Percentiles rank a stretch among this genome's conserved stretches.
Evolutionary conservation across 1,284 basidiomycete species (phyloP).

Genomic region (Fomes fomentarius): DNA sequence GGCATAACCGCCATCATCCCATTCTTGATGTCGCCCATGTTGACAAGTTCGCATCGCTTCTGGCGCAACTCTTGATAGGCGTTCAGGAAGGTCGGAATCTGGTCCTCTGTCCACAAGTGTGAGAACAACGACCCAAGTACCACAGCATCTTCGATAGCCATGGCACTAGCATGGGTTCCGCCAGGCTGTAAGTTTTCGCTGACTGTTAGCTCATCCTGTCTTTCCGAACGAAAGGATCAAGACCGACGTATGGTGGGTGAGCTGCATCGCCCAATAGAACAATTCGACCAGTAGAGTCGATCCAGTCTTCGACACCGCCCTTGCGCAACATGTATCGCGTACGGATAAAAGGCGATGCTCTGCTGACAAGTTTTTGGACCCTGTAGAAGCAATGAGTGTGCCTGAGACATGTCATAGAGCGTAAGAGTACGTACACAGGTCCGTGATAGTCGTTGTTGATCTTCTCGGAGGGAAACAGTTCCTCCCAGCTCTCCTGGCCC

Average conservation of each 20-base stretch:
- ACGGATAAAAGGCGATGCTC: slow-evolving; percentile 39
- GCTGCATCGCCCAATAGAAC: slow-evolving; percentile 53
- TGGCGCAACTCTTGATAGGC: slow-evolving; percentile 50
- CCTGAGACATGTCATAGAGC: too few species aligned
- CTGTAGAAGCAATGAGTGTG: slow-evolving; percentile 31
- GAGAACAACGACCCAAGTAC: slow-evolving; percentile 51
- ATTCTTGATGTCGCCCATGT: slow-evolving; percentile 41
- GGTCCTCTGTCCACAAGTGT: slow-evolving; percentile 41
- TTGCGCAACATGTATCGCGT: slow-evolving; percentile 37
- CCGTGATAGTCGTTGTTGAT: slow-evolving; percentile 18
- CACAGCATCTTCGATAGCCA: slow-evolving; percentile 47
- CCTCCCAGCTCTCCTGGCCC: slow-evolving; percentile 28
- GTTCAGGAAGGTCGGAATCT: slow-evolving; percentile 45
- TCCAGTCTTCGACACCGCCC: slow-evolving; percentile 55
- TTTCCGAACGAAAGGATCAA: slow-evolving; percentile 21
- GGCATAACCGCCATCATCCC: slow-evolving; percentile 39
- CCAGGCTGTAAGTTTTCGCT: slow-evolving; percentile 32
- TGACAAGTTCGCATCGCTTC: slow-evolving; percentile 40
- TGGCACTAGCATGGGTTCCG: slow-evolving; percentile 43
- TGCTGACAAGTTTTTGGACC: slow-evolving; percentile 44
- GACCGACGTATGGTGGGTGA: slow-evolving; percentile 47
- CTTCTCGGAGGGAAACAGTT: slow-evolving; percentile 19
- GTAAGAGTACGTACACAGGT: slow-evolving; percentile 20
- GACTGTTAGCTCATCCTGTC: background rate
- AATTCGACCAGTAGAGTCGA: slow-evolving; percentile 46